These are phyloP conservation scores for Hypoxylon rubiginosum DNA, from an alignment of 2,329 filamentous ascomycete genomes.

Conservation along the genomic window DNA sequence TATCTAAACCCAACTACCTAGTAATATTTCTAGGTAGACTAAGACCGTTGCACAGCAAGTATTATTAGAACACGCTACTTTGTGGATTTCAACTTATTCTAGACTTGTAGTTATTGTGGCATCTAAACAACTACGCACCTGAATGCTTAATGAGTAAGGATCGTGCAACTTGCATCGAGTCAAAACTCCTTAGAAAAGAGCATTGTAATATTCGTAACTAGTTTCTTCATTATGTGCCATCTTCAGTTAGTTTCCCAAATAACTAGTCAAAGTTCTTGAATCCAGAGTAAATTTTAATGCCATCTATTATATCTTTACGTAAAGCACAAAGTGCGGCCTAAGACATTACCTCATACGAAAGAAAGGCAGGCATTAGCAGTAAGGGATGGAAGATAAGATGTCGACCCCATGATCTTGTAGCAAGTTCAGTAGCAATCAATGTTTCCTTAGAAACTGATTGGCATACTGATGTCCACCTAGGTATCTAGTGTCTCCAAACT, in stretches of 20 bases:
- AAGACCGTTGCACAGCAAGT: background rate
- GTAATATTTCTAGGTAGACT: background rate
- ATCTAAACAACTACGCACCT: background rate
- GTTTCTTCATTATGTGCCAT: background rate
- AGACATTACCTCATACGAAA: too few species aligned
- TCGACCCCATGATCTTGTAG: too few species aligned
- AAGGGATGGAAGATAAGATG: too few species aligned
- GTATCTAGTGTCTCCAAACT: background rate
- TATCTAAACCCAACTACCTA: background rate
- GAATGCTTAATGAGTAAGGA: background rate
- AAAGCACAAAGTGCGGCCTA: too few species aligned
- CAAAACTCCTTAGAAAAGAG: too few species aligned
- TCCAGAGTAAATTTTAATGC: too few species aligned
- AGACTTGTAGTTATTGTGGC: background rate
- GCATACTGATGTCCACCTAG: background rate
- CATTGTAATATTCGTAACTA: background rate
- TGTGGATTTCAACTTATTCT: background rate
- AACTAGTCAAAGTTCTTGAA: too few species aligned
- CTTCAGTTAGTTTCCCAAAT: background rate
- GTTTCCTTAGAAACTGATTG: background rate
- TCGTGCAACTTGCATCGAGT: background rate
- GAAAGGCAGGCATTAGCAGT: too few species aligned
- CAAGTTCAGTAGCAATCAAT: too few species aligned
- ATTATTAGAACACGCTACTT: background rate
- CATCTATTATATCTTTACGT: too few species aligned